Evolutionary conservation across 257 asterid species (phyloP), one percentile per base, ranked within the genome.

Genomic region (Nicotiana paniculata): DNA sequence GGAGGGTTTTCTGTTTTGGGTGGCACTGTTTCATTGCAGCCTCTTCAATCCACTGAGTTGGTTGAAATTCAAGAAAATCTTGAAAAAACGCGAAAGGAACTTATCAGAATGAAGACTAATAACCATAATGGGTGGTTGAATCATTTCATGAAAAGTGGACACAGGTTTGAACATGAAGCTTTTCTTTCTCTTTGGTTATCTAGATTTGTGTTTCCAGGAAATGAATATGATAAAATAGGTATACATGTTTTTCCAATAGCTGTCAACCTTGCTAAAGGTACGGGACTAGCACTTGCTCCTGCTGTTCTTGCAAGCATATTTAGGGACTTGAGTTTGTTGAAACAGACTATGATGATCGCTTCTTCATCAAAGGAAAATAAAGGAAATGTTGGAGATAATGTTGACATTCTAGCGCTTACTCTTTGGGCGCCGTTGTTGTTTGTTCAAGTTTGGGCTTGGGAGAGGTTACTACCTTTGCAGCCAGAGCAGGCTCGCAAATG

Each of bases 391-490:
- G 55, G 53, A 57, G 70, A 80, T 13, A 65, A 61, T 24, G 67
- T 48, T 75, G 16, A 62, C 55, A 10, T 53, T 64, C 78, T 85
- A 21, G 87, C 11, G 15, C 21, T 86, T 9, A 57, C 69, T 8
- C 82, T 87, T 58, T 84, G 87, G 83, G 81, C 87, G 4, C 90
- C 90, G 5, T 28, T 88, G 48, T 72, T 76, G 9, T 48, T 88
- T 3, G 86, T 90, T 74, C 90, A 90, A 82, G 82, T 87, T 62
- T 90, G 91, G 93, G 88, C 82, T 12, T 90, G 91, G 91, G 93
- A 90, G 68, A 86, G 93, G 79, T 64, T 87, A 21, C 8, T 65
- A 7, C 12, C 83, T 17, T 67, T 90, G 55, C 83, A 17, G 79
- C 90, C 88, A 13, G 43, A 48, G 24, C 26, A 7, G 63, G 11